A percentile compares a stretch with the other conserved stretches of the same genome.
These are phyloP conservation scores for Samsoniella hepiali DNA, from an alignment of 2,329 filamentous ascomycete genomes.

Conservation along the genomic window DNA sequence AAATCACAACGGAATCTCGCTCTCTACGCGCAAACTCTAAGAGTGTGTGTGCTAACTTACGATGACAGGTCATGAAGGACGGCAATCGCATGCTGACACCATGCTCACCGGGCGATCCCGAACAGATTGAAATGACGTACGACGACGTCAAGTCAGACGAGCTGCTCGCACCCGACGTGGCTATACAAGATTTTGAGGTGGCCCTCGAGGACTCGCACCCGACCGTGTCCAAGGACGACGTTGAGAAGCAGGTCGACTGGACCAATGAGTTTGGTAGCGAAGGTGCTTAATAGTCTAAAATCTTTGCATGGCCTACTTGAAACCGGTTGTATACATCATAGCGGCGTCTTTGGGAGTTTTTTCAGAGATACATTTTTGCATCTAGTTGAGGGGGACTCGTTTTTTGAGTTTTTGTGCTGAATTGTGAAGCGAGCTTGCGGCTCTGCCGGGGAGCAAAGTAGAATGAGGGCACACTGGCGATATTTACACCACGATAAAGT, in stretches of 20 bases:
- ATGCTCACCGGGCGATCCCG: constrained; percentile 85
- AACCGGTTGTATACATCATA: constrained; percentile 16
- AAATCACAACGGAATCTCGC: constrained; percentile 2
- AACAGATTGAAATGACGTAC: constrained; percentile 91
- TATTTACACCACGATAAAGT: not conserved
- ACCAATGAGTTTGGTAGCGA: constrained; percentile 95
- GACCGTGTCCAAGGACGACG: constrained; percentile 84
- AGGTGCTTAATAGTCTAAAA: constrained; percentile 48
- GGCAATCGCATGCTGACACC: constrained; percentile 70
- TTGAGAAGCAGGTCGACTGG: constrained; percentile 85
- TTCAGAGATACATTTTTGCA: constrained; percentile 13
- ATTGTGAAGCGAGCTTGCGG: constrained; percentile 1
- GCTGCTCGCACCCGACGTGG: constrained; percentile 80
- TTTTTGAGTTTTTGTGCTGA: not conserved
- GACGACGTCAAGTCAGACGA: constrained; percentile 80
- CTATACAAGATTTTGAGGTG: constrained; percentile 89
- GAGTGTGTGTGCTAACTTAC: not conserved
- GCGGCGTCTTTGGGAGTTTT: constrained; percentile 20
- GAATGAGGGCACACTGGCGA: not conserved
- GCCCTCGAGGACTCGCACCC: constrained; percentile 85
- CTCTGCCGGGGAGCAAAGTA: not conserved
- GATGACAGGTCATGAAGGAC: constrained; percentile 64
- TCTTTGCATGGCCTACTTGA: constrained; percentile 3
- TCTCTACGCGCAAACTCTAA: too few relatives aligned
- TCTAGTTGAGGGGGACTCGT: constrained; percentile 6